These are phyloP conservation scores for Pichia sp. DNA, from an alignment of 1,139 yeast species.

Conservation along the genomic window DNA sequence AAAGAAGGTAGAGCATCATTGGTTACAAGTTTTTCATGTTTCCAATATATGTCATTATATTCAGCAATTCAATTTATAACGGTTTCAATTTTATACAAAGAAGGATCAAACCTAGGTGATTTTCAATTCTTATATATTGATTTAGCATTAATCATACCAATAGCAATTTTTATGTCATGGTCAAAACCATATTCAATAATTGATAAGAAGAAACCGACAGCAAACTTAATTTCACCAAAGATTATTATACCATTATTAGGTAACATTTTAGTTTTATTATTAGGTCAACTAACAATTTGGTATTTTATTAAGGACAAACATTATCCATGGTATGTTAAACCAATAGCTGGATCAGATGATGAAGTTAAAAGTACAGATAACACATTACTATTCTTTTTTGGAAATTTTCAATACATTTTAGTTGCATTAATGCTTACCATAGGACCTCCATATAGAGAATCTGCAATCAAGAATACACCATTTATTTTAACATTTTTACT, in stretches of 20 bases:
- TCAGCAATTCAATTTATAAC: conserved; percentile 93
- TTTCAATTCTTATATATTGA: conserved; percentile 95
- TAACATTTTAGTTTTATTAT: conserved; percentile 54
- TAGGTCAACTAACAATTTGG: conserved; percentile 71
- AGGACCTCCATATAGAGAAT: conserved; percentile 94
- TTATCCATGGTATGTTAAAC: conserved; percentile 72
- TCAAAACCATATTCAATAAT: conserved; percentile 66
- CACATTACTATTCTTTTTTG: conserved; percentile 69
- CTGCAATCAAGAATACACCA: conserved; percentile 61
- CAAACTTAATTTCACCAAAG: conserved; percentile 85
- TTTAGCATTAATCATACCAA: conserved; percentile 78
- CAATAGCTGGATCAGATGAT: conserved; percentile 74
- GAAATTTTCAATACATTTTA: conserved; percentile 85
- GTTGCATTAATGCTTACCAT: conserved; percentile 76
- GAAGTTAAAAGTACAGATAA: conserved; percentile 85
- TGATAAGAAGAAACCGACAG: conserved; percentile 77
- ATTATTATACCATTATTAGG: conserved; percentile 74
- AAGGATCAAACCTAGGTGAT: conserved; percentile 95
- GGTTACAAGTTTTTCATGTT: conserved; percentile 92
- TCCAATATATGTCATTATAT: conserved; percentile 95
- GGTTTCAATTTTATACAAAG: conserved; percentile 74
- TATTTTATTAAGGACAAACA: conserved; percentile 35
- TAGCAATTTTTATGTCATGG: conserved; percentile 98
- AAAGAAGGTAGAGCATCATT: conserved; percentile 91
- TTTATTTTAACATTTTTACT: conserved; percentile 56